Conservation (phyloP, 1,284 basidiomycete species). For the Volvariella volvacea region DNA sequence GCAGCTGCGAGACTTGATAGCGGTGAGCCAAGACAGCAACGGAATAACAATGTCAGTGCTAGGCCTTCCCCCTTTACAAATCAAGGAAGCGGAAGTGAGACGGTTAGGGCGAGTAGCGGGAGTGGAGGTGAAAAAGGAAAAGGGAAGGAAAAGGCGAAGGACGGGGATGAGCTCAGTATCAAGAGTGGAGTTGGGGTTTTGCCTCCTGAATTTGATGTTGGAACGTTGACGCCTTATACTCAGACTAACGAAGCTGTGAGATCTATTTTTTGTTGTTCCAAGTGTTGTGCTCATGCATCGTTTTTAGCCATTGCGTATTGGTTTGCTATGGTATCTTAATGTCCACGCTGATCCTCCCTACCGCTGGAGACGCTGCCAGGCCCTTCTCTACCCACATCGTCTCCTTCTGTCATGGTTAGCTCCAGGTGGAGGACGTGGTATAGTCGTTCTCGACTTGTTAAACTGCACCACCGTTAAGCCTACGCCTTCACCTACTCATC, state of each 20-base stretch:
- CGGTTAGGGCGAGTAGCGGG: too few relatives aligned
- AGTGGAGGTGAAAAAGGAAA: too few relatives aligned
- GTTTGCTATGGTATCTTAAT: conserved; percentile 83
- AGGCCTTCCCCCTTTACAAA: too few relatives aligned
- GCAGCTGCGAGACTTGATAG: too few relatives aligned
- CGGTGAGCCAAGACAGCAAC: too few relatives aligned
- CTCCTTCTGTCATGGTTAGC: conserved; percentile 80
- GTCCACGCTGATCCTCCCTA: conserved; percentile 77
- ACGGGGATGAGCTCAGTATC: conserved; percentile 18
- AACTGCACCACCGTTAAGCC: conserved; percentile 80
- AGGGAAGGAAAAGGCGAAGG: conserved; percentile 16
- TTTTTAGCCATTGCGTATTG: conserved; percentile 71
- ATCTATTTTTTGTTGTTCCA: conserved; percentile 8
- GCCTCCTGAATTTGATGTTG: conserved; percentile 32
- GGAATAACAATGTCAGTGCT: too few relatives aligned
- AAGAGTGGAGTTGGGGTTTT: conserved; percentile 22
- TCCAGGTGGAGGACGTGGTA: conserved; percentile 67
- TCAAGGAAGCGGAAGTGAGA: too few relatives aligned
- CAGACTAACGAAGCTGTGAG: conserved; percentile 34
- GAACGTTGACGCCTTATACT: conserved; percentile 35
- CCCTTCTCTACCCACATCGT: conserved; percentile 73
- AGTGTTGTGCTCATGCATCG: conserved; percentile 10
- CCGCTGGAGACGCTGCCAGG: conserved; percentile 80
- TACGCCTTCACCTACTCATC: conserved; percentile 72
- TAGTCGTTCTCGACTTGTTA: conserved; percentile 76